Percentiles rank a stretch among this genome's conserved stretches.
Evolutionary conservation across 345 rosid genomes (phyloP).

Genomic region (Arabidopsis suecica): DNA sequence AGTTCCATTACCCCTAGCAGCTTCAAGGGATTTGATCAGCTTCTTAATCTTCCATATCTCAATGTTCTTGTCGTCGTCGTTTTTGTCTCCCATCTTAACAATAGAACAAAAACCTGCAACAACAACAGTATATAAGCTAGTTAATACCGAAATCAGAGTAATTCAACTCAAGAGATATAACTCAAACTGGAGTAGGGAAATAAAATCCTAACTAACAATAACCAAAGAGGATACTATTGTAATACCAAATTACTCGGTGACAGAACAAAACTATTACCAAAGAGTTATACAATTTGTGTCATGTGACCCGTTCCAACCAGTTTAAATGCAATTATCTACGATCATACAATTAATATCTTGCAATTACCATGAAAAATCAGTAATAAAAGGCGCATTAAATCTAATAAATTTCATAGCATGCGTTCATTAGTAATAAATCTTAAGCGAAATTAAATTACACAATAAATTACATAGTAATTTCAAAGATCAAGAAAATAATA

Average conservation of each 20-base stretch:
- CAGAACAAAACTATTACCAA: neutral
- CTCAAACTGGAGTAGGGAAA: neutral
- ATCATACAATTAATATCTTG: neutral
- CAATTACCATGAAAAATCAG: neutral
- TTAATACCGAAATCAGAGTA: neutral
- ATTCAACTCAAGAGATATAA: neutral
- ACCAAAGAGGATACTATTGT: neutral
- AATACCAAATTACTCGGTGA: too few species aligned
- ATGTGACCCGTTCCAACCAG: neutral
- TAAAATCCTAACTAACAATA: neutral
- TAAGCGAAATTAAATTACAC: neutral
- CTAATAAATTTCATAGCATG: neutral
- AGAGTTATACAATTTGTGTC: neutral
- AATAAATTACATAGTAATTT: neutral
- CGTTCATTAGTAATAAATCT: neutral
- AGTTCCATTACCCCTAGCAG: neutral
- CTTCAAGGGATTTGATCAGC: conserved; percentile 8
- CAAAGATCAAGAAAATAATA: neutral
- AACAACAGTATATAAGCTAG: neutral
- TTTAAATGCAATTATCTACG: neutral
- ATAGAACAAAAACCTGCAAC: neutral
- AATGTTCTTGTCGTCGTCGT: conserved; percentile 4
- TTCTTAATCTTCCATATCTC: conserved; percentile 10
- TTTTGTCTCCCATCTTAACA: conserved; percentile 8
- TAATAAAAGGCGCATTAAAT: neutral